phyloP scores from a whole-genome alignment of 441 rosid genomes.

The Mallotus repandus region DNA sequence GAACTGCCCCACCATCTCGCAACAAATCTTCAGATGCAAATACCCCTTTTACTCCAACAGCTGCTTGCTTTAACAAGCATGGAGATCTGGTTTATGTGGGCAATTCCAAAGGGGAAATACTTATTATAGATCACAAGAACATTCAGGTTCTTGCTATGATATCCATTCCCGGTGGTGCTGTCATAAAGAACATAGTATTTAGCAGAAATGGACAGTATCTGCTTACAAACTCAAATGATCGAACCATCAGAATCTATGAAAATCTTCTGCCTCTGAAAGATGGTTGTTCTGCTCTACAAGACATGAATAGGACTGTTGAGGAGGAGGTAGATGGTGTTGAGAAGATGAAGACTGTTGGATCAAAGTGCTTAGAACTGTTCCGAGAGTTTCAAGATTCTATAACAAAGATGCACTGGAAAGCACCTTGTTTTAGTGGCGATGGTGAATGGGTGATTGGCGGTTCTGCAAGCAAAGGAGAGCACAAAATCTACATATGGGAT shows the following conservation, averaged over 20 bases:
- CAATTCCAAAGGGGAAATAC: constrained; percentile 91
- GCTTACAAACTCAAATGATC: constrained; percentile 92
- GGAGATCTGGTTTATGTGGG: constrained; percentile 96
- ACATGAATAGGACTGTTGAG: constrained; percentile 42
- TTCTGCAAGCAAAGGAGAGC: constrained; percentile 97
- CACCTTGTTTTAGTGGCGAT: constrained; percentile 97
- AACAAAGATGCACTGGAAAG: constrained; percentile 97
- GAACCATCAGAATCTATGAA: constrained; percentile 84
- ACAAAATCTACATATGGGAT: constrained; percentile 98
- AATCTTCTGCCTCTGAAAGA: constrained; percentile 81
- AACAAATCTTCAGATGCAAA: constrained; percentile 63
- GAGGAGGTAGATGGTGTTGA: constrained; percentile 62
- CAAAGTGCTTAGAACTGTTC: constrained; percentile 71
- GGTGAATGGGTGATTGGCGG: constrained; percentile 98
- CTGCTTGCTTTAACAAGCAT: constrained; percentile 89
- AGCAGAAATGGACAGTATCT: constrained; percentile 88
- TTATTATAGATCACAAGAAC: constrained; percentile 69
- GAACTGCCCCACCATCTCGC: constrained; percentile 53
- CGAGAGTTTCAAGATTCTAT: constrained; percentile 95
- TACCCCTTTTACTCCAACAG: constrained; percentile 72
- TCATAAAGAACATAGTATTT: constrained; percentile 79
- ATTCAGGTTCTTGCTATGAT: constrained; percentile 63
- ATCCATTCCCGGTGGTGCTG: constrained; percentile 64
- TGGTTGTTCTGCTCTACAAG: constrained; percentile 49
- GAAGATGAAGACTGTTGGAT: constrained; percentile 74